Percentiles rank a stretch among this genome's conserved stretches.
phyloP scores from a whole-genome alignment of 352 stramenopile species.

The Phytophthora uliginosa region DNA sequence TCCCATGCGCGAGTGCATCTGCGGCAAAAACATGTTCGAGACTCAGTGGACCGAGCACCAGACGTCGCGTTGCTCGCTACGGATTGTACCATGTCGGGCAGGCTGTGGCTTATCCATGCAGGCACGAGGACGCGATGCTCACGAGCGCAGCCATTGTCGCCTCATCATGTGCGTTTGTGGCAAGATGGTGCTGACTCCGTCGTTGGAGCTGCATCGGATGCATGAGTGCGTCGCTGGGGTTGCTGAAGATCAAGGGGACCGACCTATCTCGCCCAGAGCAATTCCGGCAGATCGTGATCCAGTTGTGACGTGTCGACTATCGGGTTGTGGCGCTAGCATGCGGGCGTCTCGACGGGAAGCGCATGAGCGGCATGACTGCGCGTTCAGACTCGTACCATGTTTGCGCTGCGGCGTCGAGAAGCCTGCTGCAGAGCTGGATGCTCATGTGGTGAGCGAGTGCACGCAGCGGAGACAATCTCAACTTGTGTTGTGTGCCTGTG shows the following conservation, averaged over 20 bases:
- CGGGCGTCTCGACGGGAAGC: constrained; percentile 12
- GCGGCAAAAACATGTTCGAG: constrained; percentile 43
- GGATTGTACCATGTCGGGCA: constrained; percentile 57
- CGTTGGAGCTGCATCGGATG: constrained; percentile 62
- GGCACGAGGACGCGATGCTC: constrained; percentile 59
- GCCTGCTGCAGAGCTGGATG: constrained; percentile 44
- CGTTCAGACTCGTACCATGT: constrained; percentile 61
- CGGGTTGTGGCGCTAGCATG: constrained; percentile 21
- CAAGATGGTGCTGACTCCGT: constrained; percentile 73
- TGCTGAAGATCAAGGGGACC: background rate
- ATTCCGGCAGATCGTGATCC: constrained; percentile 16
- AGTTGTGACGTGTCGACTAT: constrained; percentile 20
- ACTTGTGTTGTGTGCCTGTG: constrained; percentile 65
- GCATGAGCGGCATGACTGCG: constrained; percentile 38
- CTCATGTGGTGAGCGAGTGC: constrained; percentile 65
- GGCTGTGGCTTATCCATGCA: constrained; percentile 63
- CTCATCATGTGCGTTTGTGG: constrained; percentile 71
- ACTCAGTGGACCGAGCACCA: constrained; percentile 47
- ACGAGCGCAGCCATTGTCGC: constrained; percentile 78
- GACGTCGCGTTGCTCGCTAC: constrained; percentile 44
- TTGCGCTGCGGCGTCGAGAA: constrained; percentile 53
- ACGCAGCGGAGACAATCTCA: constrained; percentile 28
- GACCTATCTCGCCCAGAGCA: constrained; percentile 1
- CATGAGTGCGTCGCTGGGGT: constrained; percentile 55
- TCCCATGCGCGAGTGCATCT: constrained; percentile 47